These are phyloP conservation scores for Tetradesmus lagerheimii DNA, from an alignment of 139 green algal species.

Conservation along the genomic window DNA sequence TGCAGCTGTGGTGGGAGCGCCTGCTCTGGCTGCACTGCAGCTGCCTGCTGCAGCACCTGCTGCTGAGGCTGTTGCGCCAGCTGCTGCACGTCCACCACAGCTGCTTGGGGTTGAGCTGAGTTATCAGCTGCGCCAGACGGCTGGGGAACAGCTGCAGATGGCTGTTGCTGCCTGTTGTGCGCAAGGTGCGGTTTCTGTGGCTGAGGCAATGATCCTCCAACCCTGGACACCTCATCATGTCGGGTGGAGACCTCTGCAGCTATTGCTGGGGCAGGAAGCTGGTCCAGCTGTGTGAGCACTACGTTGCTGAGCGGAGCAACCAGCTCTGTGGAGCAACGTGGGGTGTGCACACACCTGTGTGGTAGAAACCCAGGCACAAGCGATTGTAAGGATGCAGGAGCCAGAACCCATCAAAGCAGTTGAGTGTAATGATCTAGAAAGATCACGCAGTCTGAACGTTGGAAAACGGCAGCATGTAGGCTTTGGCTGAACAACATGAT, in stretches of 20 bases:
- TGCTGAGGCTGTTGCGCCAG: not conserved
- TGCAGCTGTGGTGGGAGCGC: not conserved
- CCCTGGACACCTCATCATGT: not conserved
- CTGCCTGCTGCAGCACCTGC: not conserved
- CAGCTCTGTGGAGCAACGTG: not conserved
- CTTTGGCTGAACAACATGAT: not conserved
- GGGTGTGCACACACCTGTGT: not conserved
- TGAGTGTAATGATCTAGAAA: not conserved
- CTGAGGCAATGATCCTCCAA: not conserved
- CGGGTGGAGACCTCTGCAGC: not conserved
- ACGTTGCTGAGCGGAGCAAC: not conserved
- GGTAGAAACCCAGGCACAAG: not conserved
- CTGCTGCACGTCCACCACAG: not conserved
- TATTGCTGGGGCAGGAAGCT: not conserved
- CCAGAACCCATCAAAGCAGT: not conserved
- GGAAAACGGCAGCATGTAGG: too few relatives aligned
- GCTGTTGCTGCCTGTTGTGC: not conserved
- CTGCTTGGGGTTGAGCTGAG: not conserved
- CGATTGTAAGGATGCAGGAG: not conserved
- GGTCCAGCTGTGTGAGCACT: not conserved
- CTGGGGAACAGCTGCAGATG: not conserved
- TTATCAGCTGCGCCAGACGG: not conserved
- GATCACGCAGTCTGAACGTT: too few relatives aligned
- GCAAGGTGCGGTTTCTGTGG: not conserved
- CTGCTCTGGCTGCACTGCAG: not conserved